Conservation (phyloP, 805 yeast species). For the Candida rishiriensis region DNA sequence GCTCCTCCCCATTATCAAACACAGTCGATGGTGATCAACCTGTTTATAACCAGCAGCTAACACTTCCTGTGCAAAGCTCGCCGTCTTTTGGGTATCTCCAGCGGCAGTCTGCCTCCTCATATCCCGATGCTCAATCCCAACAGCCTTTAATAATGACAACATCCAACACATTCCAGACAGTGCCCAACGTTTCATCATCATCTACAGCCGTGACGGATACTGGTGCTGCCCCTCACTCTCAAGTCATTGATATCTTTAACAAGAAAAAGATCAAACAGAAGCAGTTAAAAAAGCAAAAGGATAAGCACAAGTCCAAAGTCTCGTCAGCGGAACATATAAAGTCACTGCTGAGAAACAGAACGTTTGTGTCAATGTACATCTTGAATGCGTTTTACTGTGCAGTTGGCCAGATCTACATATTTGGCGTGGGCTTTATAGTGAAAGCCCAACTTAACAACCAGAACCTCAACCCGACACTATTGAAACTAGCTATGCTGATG, state of each 20-base stretch:
- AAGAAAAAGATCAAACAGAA: conserved; percentile 5
- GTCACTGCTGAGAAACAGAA: conserved; percentile 24
- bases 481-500: conserved; percentile 3
- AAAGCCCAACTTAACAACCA: conserved; percentile 36
- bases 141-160: not conserved
- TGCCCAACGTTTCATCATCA: not conserved
- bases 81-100: not conserved
- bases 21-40: not conserved
- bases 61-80: not conserved
- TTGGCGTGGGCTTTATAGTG: conserved; percentile 70
- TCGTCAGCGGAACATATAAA: conserved; percentile 21
- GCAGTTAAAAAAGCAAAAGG: conserved; percentile 4
- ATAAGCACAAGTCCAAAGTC: conserved; percentile 6
- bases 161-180: not conserved
- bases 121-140: not conserved
- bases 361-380: conserved; percentile 48
- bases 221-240: too few species aligned
- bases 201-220: not conserved
- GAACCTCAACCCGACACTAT: conserved; percentile 10
- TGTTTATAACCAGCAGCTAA: too few species aligned
- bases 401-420: conserved; percentile 68
- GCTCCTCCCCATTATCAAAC: conserved; percentile 6
- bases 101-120: conserved; percentile 1
- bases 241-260: conserved; percentile 1
- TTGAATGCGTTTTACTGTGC: conserved; percentile 57